A percentile compares a stretch with the other conserved stretches of the same genome.
Evolutionary conservation across 2,329 filamentous ascomycete species (phyloP).

Genomic region (Beauveria sp.): DNA sequence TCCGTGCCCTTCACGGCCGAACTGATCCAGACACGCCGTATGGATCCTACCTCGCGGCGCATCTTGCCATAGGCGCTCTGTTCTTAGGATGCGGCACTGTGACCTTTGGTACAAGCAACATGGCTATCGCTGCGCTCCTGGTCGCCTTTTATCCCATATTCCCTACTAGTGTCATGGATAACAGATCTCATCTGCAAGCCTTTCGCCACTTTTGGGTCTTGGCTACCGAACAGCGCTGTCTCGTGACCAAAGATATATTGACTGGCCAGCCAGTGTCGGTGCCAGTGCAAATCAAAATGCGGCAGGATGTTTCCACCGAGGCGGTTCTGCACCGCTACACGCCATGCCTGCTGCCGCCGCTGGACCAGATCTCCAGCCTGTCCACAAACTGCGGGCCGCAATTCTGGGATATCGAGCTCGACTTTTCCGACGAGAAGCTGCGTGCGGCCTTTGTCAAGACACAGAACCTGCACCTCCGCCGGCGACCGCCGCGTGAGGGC

Average conservation of each 20-base stretch:
- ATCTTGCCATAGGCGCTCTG: slow-evolving; percentile 82
- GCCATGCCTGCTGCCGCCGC: slow-evolving; percentile 55
- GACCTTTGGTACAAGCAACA: slow-evolving; percentile 81
- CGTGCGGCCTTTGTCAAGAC: slow-evolving; percentile 53
- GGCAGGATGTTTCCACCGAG: slow-evolving; percentile 30
- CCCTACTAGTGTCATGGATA: slow-evolving; percentile 82
- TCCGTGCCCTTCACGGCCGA: slow-evolving; percentile 81
- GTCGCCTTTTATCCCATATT: slow-evolving; percentile 93
- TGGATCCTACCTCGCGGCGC: slow-evolving; percentile 85
- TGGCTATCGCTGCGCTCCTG: slow-evolving; percentile 78
- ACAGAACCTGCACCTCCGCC: slow-evolving; percentile 67
- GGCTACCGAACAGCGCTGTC: slow-evolving; percentile 79
- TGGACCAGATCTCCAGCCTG: slow-evolving; percentile 54
- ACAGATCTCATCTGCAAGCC: slow-evolving; percentile 88
- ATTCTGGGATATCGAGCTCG: slow-evolving; percentile 76
- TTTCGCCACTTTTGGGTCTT: slow-evolving; percentile 97
- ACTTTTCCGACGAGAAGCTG: slow-evolving; percentile 61
- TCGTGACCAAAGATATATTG: slow-evolving; percentile 80
- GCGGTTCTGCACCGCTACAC: slow-evolving; percentile 37
- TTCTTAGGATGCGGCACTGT: slow-evolving; percentile 90
- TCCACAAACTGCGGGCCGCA: slow-evolving; percentile 52
- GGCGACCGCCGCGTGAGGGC: slow-evolving; percentile 59
- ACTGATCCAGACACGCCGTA: slow-evolving; percentile 80
- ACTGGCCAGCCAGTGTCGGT: slow-evolving; percentile 72
- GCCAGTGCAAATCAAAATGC: slow-evolving; percentile 59